Conservation (phyloP, 2,329 filamentous ascomycete species). For the Alternaria gansuensis region DNA sequence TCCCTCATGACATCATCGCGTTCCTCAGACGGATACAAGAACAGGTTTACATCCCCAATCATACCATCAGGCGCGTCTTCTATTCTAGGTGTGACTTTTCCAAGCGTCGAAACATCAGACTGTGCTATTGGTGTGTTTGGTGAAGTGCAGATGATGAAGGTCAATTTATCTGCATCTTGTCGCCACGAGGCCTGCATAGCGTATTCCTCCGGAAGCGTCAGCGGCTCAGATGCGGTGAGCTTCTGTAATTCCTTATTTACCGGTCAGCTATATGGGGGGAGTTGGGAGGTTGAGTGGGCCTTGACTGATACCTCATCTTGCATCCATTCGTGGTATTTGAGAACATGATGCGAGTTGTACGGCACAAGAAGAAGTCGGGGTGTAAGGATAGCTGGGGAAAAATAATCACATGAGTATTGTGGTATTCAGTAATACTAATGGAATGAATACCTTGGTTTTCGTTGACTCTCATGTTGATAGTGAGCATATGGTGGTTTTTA, state of each 20-base stretch:
- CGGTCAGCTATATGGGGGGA: not conserved
- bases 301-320: slow-evolving; percentile 68
- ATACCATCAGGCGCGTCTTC: slow-evolving; percentile 63
- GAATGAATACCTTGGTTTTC: slow-evolving; percentile 48
- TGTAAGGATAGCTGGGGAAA: slow-evolving; percentile 69
- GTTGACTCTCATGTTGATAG: slow-evolving; percentile 53
- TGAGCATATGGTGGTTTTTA: slow-evolving; percentile 10
- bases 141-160: slow-evolving; percentile 78
- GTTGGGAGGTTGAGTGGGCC: slow-evolving; percentile 1
- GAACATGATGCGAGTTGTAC: slow-evolving; percentile 83
- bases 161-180: slow-evolving; percentile 82
- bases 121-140: slow-evolving; percentile 3
- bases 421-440: not conserved
- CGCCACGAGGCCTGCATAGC: slow-evolving; percentile 92
- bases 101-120: not conserved
- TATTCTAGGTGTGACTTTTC: slow-evolving; percentile 27
- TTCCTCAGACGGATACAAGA: slow-evolving; percentile 64
- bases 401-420: not conserved
- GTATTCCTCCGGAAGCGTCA: slow-evolving; percentile 83
- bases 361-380: slow-evolving; percentile 78
- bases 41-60: slow-evolving; percentile 69
- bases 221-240: slow-evolving; percentile 86
- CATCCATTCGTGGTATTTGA: slow-evolving; percentile 91
- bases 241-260: slow-evolving; percentile 69
- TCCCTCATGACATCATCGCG: slow-evolving; percentile 18